Evolutionary conservation across 257 asterid genomes (phyloP).

Genomic region (Penstemon eatonii): DNA sequence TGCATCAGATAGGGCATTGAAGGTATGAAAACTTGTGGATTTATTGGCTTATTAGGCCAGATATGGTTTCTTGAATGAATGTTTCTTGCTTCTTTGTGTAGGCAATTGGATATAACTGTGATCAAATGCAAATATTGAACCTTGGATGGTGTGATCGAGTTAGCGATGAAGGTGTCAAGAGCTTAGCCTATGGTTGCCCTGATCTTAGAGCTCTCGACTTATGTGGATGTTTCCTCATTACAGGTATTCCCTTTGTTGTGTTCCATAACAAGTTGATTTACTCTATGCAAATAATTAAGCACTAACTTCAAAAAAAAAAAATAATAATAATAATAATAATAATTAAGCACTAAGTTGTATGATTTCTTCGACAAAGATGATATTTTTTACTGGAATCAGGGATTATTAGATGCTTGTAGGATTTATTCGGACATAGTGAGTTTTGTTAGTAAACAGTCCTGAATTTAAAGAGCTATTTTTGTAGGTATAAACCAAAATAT

Average conservation of each 20-base stretch:
- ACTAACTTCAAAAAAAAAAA: background rate
- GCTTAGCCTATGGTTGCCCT: conserved; percentile 96
- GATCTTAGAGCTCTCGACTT: conserved; percentile 80
- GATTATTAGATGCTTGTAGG: too few species aligned
- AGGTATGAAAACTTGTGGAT: conserved; percentile 42
- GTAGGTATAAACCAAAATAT: too few species aligned
- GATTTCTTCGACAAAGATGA: too few species aligned
- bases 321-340: too few species aligned
- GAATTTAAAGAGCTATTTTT: too few species aligned
- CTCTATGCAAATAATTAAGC: background rate
- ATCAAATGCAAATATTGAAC: conserved; percentile 70
- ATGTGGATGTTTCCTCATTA: conserved; percentile 92
- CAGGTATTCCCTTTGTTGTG: conserved; percentile 49
- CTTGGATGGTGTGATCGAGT: conserved; percentile 97
- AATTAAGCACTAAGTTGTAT: too few species aligned
- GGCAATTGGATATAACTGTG: conserved; percentile 88
- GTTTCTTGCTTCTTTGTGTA: conserved; percentile 26
- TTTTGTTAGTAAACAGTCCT: too few species aligned
- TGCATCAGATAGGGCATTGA: conserved; percentile 85
- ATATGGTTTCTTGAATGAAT: background rate
- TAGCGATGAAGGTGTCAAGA: conserved; percentile 87
- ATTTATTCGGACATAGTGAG: too few species aligned
- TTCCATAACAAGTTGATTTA: background rate
- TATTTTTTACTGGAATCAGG: too few species aligned
- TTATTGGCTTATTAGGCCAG: background rate